Percentiles rank a stretch among this genome's conserved stretches.
These are phyloP conservation scores for Anaeramoeba flamelloides DNA, from an alignment of 78 protist genomes.

Conservation along the genomic window DNA sequence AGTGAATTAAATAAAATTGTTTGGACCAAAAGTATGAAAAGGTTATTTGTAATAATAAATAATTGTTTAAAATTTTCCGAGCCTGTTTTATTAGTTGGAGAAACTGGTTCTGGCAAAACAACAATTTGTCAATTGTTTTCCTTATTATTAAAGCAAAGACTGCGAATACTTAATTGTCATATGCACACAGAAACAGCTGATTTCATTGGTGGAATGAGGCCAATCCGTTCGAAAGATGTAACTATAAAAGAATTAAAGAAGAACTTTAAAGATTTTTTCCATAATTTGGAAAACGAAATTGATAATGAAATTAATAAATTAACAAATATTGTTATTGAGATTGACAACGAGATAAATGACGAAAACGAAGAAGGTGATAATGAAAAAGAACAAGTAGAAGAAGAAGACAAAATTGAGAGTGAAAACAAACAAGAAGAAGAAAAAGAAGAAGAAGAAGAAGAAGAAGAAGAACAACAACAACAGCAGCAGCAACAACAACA, in stretches of 20 bases:
- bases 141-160: conserved; percentile 5
- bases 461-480: not conserved
- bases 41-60: conserved; percentile 58
- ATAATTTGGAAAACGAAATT: not conserved
- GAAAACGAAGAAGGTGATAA: not conserved
- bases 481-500: not conserved
- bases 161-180: conserved; percentile 84
- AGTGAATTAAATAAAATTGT: conserved; percentile 28
- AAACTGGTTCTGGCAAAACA: conserved; percentile 93
- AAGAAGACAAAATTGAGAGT: not conserved
- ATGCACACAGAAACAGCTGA: conserved; percentile 95
- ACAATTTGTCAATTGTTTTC: conserved; percentile 73
- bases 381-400: not conserved
- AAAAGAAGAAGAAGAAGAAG: not conserved
- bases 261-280: not conserved
- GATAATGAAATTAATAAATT: not conserved
- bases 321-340: not conserved
- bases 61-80: conserved; percentile 54
- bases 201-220: conserved; percentile 86
- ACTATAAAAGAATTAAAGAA: not conserved
- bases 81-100: conserved; percentile 90
- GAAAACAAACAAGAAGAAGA: not conserved
- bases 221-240: conserved; percentile 34
- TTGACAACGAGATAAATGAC: no score
- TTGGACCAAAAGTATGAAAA: conserved; percentile 49